Evolutionary conservation across 1,139 yeast species (phyloP), one percentile per base, ranked within the genome.

Genomic region (Lodderomyces elongisporus): DNA sequence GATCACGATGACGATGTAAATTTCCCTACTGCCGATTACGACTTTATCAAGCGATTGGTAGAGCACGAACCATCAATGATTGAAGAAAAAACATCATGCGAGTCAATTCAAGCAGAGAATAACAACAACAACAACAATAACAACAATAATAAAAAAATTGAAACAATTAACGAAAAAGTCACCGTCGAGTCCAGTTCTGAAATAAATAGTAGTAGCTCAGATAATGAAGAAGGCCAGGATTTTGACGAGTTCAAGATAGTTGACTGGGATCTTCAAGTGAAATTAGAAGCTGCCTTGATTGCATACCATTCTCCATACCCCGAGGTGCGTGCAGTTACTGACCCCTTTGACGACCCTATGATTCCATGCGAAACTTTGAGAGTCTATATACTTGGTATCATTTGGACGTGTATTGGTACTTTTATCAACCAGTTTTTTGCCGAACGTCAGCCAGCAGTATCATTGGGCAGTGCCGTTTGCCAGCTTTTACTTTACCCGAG

Each of bases 291-390:
- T 1, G 67, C 66, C 7, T 52, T 78, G 32, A 56, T 72, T 33
- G 60, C 69, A 30, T 77, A 60, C 48, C 71, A 68, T 50, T 77
- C 83, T 1, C 81, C 83, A 1, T 79, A 79, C 48, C 76, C 81
- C 3, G 85, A 79, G 50, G 83, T 79, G 2, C 62, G 85, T 41
- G 65, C 84, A 4, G 73, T 76, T 16, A 62, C 77, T 17, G 71
- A 69, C 30, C 76, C 79, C 8, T 56, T 52, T 29, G 83, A 77
- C 47, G 79, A 77, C 46, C 69, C 70, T 2, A 48, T 48, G 3
- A 55, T 65, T 25, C 72, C 76, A 4, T 62, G 66, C 40, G 85
- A 79, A 51, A 77, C 84, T 1, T 45, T 73, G 30, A 64, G 84
- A 48, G 74, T 76, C 5, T 79, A 79, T 31, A 21, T 54, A 12